Conservation (phyloP, 192 early-diverging fungal genomes). For the Backusella circina region DNA sequence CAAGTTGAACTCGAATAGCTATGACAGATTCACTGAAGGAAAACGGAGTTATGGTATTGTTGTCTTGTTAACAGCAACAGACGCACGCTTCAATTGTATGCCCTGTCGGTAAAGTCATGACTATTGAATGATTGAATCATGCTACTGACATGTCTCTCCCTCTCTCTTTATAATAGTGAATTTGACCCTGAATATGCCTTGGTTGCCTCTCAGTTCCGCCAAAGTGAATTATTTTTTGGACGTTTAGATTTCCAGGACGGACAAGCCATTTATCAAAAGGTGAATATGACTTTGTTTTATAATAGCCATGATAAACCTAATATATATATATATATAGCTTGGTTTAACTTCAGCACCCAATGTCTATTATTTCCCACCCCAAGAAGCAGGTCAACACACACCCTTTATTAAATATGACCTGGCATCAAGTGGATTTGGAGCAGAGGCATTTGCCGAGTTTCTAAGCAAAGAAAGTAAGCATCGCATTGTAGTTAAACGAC, state of each 20-base stretch:
- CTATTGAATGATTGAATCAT: background rate
- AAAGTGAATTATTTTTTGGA: conserved; percentile 55
- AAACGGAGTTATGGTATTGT: conserved; percentile 67
- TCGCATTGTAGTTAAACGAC: conserved; percentile 40
- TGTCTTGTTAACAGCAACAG: conserved; percentile 68
- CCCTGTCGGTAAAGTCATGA: conserved; percentile 64
- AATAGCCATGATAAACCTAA: background rate
- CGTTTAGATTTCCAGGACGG: conserved; percentile 62
- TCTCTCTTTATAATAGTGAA: conserved; percentile 47
- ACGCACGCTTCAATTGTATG: conserved; percentile 54
- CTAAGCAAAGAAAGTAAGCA: conserved; percentile 36
- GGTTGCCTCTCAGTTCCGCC: conserved; percentile 51
- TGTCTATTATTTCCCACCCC: conserved; percentile 63
- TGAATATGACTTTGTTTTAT: conserved; percentile 13
- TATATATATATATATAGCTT: conserved; percentile 32
- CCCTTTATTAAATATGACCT: conserved; percentile 61
- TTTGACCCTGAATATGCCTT: conserved; percentile 65
- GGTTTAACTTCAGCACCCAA: conserved; percentile 59
- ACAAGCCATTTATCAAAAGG: conserved; percentile 60
- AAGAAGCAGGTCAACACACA: conserved; percentile 37
- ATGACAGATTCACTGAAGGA: conserved; percentile 49
- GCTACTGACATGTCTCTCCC: too few relatives aligned
- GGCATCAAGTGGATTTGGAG: conserved; percentile 50
- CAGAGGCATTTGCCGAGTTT: conserved; percentile 61
- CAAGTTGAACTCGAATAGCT: conserved; percentile 51